These are phyloP conservation scores for Fusarium sp. DNA, from an alignment of 2,329 filamentous ascomycete genomes.

Conservation along the genomic window DNA sequence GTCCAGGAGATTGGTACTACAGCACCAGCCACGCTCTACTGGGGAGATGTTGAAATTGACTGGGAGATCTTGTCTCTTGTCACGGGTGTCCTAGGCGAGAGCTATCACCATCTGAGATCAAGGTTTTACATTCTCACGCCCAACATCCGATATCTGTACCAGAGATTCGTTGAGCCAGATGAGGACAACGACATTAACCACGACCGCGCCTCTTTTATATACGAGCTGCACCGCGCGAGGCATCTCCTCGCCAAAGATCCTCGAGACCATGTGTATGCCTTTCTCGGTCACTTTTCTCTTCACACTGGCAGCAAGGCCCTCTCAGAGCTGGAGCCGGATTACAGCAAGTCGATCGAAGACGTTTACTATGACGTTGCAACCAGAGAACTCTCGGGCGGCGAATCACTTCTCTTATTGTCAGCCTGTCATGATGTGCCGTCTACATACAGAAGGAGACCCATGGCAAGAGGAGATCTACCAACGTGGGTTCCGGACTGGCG, in stretches of 20 bases:
- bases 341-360: constrained; percentile 44
- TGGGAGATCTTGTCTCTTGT: constrained; percentile 48
- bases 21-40: constrained; percentile 48
- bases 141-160: constrained; percentile 47
- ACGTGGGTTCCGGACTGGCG: constrained; percentile 54
- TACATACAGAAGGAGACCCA: constrained; percentile 16
- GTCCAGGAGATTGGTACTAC: constrained; percentile 51
- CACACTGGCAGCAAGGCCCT: constrained; percentile 36
- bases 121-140: constrained; percentile 46
- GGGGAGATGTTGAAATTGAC: constrained; percentile 47
- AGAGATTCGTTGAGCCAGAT: constrained; percentile 48
- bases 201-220: constrained; percentile 49
- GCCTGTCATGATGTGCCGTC: constrained; percentile 40
- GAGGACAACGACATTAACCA: constrained; percentile 39
- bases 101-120: constrained; percentile 47
- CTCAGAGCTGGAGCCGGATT: constrained; percentile 42
- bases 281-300: constrained; percentile 50
- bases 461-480: constrained; percentile 34
- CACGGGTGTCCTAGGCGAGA: constrained; percentile 45
- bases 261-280: constrained; percentile 50
- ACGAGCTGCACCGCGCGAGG: constrained; percentile 49
- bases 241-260: constrained; percentile 48
- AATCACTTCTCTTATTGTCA: constrained; percentile 45
- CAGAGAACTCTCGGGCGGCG: constrained; percentile 42
- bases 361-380: constrained; percentile 48